A percentile compares a stretch with the other conserved stretches of the same genome.
Conservation (phyloP, 176 grass and related monocot genomes). For the Guadua angustifolia region DNA sequence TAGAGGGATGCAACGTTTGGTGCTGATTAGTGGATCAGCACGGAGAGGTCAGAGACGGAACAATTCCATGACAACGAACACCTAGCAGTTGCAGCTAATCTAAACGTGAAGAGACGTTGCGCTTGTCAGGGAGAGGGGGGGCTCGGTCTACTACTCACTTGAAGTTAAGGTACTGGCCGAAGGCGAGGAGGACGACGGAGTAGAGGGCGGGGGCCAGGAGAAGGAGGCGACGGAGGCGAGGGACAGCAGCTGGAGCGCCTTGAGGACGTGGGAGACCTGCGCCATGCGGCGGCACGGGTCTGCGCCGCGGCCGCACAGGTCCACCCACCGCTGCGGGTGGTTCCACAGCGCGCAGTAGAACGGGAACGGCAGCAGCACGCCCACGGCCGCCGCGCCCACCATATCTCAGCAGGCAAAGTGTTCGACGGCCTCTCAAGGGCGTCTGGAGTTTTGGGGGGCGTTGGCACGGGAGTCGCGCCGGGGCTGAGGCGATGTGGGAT, state of each 20-base stretch:
- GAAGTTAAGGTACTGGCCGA: slow-evolving; percentile 90
- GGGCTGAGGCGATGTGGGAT: no score
- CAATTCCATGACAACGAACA: neutral
- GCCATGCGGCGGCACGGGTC: slow-evolving; percentile 89
- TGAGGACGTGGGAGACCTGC: slow-evolving; percentile 81
- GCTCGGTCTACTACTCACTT: slow-evolving; percentile 55
- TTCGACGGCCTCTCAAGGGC: neutral
- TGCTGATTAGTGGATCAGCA: neutral
- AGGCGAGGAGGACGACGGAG: slow-evolving; percentile 61
- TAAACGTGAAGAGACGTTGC: neutral
- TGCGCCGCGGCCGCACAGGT: slow-evolving; percentile 67
- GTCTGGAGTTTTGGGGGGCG: no score
- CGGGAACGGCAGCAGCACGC: slow-evolving; percentile 72
- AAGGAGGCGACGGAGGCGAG: slow-evolving; percentile 75
- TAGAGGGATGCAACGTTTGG: neutral
- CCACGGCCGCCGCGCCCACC: slow-evolving; percentile 32
- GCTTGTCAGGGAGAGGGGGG: neutral
- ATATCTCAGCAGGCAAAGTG: neutral
- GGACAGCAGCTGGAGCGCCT: slow-evolving; percentile 74
- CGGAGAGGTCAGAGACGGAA: neutral
- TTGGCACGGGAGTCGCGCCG: no score
- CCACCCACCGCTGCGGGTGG: slow-evolving; percentile 75
- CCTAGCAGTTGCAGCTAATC: neutral
- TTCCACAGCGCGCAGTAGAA: slow-evolving; percentile 89
- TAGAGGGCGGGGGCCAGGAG: slow-evolving; percentile 68